Conservation (phyloP, 352 stramenopile species). For the Globisporangium iwayamae region DNA sequence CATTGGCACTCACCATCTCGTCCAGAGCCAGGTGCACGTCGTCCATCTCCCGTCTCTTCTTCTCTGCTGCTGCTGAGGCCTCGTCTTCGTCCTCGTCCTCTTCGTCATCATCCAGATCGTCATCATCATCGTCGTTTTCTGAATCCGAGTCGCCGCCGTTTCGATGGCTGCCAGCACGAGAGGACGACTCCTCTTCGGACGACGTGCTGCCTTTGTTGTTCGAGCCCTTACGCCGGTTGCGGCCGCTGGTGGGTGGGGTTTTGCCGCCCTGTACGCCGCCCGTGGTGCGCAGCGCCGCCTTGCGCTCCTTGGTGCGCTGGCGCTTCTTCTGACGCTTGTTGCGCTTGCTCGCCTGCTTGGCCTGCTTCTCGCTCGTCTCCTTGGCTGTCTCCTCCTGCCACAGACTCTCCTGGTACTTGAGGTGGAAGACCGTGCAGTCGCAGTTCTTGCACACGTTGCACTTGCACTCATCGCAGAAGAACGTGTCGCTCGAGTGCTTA, state of each 20-base stretch:
- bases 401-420: constrained; percentile 96
- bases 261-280: constrained; percentile 30
- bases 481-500: constrained; percentile 92
- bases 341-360: constrained; percentile 82
- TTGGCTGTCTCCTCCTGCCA: constrained; percentile 94
- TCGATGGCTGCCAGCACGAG: constrained; percentile 20
- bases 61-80: constrained; percentile 16
- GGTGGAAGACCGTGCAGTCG: constrained; percentile 96
- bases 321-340: constrained; percentile 86
- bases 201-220: constrained; percentile 54
- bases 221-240: constrained; percentile 17
- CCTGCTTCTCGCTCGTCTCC: constrained; percentile 87
- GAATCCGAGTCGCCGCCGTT: constrained; percentile 57
- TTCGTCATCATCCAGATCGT: constrained; percentile 21
- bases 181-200: constrained; percentile 38
- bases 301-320: constrained; percentile 78
- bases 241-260: constrained; percentile 26
- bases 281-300: constrained; percentile 46
- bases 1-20: constrained; percentile 82
- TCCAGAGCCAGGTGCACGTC: constrained; percentile 53
- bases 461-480: constrained; percentile 98
- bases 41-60: constrained; percentile 14
- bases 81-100: constrained; percentile 46
- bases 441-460: constrained; percentile 97
- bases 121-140: constrained; percentile 49